Evolutionary conservation across 1,284 basidiomycete genomes (phyloP).

Genomic region (Mycocalia duriaeana): DNA sequence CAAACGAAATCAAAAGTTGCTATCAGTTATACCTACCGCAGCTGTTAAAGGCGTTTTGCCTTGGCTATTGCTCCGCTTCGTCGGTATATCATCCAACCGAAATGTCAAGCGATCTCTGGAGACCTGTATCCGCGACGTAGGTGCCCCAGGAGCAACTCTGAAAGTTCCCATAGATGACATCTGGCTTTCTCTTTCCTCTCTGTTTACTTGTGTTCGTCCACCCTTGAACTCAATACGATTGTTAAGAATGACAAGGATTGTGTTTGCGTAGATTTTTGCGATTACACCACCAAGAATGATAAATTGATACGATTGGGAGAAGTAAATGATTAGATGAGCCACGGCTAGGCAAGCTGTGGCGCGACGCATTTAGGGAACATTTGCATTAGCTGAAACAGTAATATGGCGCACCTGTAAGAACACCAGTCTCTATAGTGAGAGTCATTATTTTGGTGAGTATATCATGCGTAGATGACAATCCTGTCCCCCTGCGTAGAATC

Average conservation of each 20-base stretch:
- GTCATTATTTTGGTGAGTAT: constrained; percentile 21
- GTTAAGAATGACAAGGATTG: constrained; percentile 23
- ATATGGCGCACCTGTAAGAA: constrained; percentile 18
- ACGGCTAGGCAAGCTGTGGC: constrained; percentile 23
- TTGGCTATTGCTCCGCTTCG: too few species aligned
- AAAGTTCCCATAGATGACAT: too few species aligned
- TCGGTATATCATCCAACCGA: constrained; percentile 1
- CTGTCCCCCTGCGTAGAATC: constrained; percentile 23
- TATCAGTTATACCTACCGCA: too few species aligned
- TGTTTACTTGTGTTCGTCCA: constrained; percentile 4
- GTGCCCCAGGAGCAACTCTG: background rate
- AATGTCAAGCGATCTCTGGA: constrained; percentile 4
- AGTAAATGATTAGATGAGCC: constrained; percentile 21
- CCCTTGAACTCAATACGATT: constrained; percentile 20
- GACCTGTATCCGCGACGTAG: background rate
- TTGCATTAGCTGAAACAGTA: background rate
- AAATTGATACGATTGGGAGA: constrained; percentile 16
- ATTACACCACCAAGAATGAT: constrained; percentile 19
- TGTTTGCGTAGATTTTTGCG: constrained; percentile 26
- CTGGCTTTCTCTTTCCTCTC: background rate
- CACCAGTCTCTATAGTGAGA: constrained; percentile 23
- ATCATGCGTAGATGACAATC: constrained; percentile 19
- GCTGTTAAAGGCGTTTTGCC: too few species aligned
- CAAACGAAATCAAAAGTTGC: too few species aligned
- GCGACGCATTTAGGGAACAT: too few species aligned